These are phyloP conservation scores for Suhomyces panamericanus DNA, from an alignment of 1,139 yeast genomes.

Conservation along the genomic window DNA sequence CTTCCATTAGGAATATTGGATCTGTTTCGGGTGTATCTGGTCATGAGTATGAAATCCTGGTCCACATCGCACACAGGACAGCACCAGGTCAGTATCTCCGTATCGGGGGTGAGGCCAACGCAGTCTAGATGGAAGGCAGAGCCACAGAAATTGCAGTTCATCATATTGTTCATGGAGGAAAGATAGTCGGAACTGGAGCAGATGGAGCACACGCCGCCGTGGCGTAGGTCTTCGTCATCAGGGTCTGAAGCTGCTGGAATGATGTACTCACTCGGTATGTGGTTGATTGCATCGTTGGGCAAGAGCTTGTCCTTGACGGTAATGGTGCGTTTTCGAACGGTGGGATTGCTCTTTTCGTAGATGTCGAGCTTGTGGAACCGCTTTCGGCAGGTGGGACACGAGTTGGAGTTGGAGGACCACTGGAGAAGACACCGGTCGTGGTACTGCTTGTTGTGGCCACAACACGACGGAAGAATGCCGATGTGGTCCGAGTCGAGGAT, in stretches of 20 bases:
- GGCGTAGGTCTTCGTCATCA: conserved; percentile 6
- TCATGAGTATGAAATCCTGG: conserved; percentile 26
- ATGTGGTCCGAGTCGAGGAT: conserved; percentile 24
- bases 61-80: conserved; percentile 47
- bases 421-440: conserved; percentile 47
- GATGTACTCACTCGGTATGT: conserved; percentile 41
- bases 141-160: conserved; percentile 37
- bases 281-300: conserved; percentile 39
- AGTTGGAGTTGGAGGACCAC: conserved; percentile 52
- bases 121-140: conserved; percentile 39
- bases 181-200: conserved; percentile 40
- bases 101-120: conserved; percentile 26
- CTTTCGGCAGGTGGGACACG: conserved; percentile 55
- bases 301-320: conserved; percentile 34
- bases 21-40: not conserved
- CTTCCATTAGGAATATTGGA: no score
- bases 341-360: conserved; percentile 13
- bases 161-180: conserved; percentile 22
- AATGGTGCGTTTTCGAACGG: conserved; percentile 11
- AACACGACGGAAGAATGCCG: conserved; percentile 40
- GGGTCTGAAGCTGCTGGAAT: conserved; percentile 21
- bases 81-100: conserved; percentile 29
- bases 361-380: conserved; percentile 32
- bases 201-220: conserved; percentile 31
- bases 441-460: conserved; percentile 38